Base-by-base conservation (phyloP, 345 rosid species). In the Pugionium cornutum region DNA sequence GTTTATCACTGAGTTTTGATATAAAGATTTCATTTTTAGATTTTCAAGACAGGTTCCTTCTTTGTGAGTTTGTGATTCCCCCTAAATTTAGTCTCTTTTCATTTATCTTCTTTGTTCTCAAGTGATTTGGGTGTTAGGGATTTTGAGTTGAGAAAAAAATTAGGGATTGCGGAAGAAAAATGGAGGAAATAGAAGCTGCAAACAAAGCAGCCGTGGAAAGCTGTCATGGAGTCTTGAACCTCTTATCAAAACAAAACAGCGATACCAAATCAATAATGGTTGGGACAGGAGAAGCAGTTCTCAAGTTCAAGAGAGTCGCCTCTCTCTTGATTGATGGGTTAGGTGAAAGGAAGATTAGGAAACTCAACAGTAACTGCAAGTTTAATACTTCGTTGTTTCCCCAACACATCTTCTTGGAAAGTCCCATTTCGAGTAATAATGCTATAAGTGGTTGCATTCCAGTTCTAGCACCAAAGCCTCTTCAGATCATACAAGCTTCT, bases 391-490 rank as follows among this genome's bases (percentile, higher is more conserved):
- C 69, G 79, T 34, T 51, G 37, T 69, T 87, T 57, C 86, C 91
- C 25, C 82, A 65, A 53, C 76, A 60, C 29, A 67, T 83, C 33
- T 83, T 83, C 74, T 74, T 85, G 3, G 89, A 88, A 26, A 81
- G 81, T 57, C 81, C 84, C 27, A 54, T 67, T 67, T 73, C 75
- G 25, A 7, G 42, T 33, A 29, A 46, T 3, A 62, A 53, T n/a
- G 58, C 31, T 27, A 4, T 31, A 5, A 63, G 27, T 42, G 59
- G 62, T 42, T 43, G 2, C 11, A 36, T 11, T 48, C 64, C 82
- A 27, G 27, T 83, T 67, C 62, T 83, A 39, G 77, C 89, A 29
- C 89, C 88, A 32, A 76, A 79, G 74, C 89, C 86, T 39, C 89
- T 85, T 66, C 87, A 79, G 64, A 63, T 78, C 3, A 53, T 80